A percentile compares a stretch with the other conserved stretches of the same genome.
Evolutionary conservation across 148 eudicot species (phyloP).

Genomic region (Linanthus parryae): DNA sequence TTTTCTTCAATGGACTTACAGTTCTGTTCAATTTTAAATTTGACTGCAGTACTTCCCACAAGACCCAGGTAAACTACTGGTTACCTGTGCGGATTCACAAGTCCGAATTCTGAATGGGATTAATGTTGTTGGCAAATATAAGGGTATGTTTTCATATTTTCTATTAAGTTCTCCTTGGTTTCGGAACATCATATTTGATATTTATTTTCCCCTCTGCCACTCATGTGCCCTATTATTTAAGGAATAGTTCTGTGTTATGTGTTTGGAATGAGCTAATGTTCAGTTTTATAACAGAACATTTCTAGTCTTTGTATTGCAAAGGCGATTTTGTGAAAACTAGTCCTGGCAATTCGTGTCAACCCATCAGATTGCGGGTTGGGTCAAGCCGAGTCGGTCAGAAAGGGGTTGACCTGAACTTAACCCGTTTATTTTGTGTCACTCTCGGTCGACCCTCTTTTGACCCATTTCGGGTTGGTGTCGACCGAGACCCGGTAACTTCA

Average conservation of each 20-base stretch:
- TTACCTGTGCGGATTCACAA: conserved; percentile 86
- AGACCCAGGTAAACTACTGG: conserved; percentile 78
- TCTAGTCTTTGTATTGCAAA: not conserved
- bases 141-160: conserved; percentile 36
- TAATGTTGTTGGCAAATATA: conserved; percentile 67
- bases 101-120: conserved; percentile 64
- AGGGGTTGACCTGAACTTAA: too few relatives aligned
- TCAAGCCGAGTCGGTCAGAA: too few relatives aligned
- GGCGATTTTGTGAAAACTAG: not conserved
- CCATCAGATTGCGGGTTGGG: too few relatives aligned
- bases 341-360: too few relatives aligned
- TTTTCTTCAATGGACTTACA: conserved; percentile 12
- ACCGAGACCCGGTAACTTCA: too few relatives aligned
- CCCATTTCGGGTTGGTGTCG: too few relatives aligned
- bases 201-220: too few relatives aligned
- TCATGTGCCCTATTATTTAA: too few relatives aligned
- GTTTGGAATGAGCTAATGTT: not conserved
- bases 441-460: too few relatives aligned
- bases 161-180: not conserved
- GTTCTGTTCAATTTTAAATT: not conserved
- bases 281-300: not conserved
- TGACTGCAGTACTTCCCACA: conserved; percentile 66
- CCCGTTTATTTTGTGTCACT: too few relatives aligned
- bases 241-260: too few relatives aligned
- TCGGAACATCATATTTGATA: too few relatives aligned